Evolutionary conservation across 352 stramenopile genomes (phyloP).

Genomic region (Globisporangium acanthophoron): DNA sequence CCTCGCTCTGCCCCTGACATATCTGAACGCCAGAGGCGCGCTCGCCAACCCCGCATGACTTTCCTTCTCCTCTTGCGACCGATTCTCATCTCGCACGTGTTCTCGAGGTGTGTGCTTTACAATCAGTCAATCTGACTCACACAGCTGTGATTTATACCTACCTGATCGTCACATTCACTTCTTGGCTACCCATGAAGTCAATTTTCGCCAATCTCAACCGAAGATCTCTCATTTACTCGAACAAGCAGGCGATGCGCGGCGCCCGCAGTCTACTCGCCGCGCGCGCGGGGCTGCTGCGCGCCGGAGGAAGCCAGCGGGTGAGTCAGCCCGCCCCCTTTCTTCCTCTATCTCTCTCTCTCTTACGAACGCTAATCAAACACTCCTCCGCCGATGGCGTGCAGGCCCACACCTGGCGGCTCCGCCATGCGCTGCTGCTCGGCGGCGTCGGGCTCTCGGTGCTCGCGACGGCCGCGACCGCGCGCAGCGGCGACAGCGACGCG

Average conservation of each 20-base stretch:
- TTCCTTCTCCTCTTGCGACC: no score
- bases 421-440: slow-evolving; percentile 43
- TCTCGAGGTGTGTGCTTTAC: no score
- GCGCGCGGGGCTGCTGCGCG: slow-evolving; percentile 7
- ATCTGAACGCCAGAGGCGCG: no score
- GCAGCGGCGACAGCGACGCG: slow-evolving; percentile 14
- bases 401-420: slow-evolving; percentile 3
- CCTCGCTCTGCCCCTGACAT: no score
- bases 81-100: no score
- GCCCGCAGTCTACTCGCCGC: not conserved
- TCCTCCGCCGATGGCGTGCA: not conserved
- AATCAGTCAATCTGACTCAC: no score
- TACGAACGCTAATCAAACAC: not conserved
- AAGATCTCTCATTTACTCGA: no score
- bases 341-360: not conserved
- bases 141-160: no score
- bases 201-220: no score
- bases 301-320: slow-evolving; percentile 27
- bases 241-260: not conserved
- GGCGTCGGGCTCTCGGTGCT: slow-evolving; percentile 45
- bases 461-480: slow-evolving; percentile 8
- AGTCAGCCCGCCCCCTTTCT: not conserved
- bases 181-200: no score
- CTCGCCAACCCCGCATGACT: no score
- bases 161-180: no score